Evolutionary conservation across 2,329 filamentous ascomycete species (phyloP), one percentile per base, ranked within the genome.

Genomic region (Penicillium sp.): DNA sequence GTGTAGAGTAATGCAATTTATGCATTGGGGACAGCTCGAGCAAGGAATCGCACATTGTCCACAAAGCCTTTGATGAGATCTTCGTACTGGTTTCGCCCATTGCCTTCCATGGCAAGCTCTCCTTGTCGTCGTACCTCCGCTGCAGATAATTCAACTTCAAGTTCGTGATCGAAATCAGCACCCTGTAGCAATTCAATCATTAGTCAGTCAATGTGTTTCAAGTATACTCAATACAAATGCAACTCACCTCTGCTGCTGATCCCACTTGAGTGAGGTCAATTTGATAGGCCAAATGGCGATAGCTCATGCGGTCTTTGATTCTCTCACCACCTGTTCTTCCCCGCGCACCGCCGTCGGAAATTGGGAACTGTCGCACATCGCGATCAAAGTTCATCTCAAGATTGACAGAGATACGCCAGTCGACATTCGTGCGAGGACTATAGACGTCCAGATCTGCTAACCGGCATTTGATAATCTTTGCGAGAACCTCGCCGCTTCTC

Each of bases 241-340:
- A 20, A 67, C 73, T 68, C 60, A 77, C 74, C 59, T 82, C 77
- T 33, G 73, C 67, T 46, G 69, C 81, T n/a, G n/a, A n/a, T 11
- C 85, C 88, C 43, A 99, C 94, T 71, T 97, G 92, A 0, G 94
- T 99, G 51, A 99, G 78, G 73, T 99, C 94, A 64, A 99, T 83
- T 69, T 94, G 90, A 69, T 95, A 97, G 54, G 84, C 85, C 42
- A 91, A 82, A 70, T 97, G 95, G 9, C 82, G 86, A 74, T 99
- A 99, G 68, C 90, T 95, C 69, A 99, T 79, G 18, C 94, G 84
- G 72, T 99, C 92, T 72, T 99, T 99, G 64, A 84, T 86, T 6
- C 92, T 85, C 65, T 90, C 86, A 47, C 60, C 68, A 14, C 65
- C 74, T 46, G 71, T 75, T 35, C 69, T 70, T 3, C 75, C 76